phyloP scores from a whole-genome alignment of 352 stramenopile genomes.

The Globisporangium paroecandrum region DNA sequence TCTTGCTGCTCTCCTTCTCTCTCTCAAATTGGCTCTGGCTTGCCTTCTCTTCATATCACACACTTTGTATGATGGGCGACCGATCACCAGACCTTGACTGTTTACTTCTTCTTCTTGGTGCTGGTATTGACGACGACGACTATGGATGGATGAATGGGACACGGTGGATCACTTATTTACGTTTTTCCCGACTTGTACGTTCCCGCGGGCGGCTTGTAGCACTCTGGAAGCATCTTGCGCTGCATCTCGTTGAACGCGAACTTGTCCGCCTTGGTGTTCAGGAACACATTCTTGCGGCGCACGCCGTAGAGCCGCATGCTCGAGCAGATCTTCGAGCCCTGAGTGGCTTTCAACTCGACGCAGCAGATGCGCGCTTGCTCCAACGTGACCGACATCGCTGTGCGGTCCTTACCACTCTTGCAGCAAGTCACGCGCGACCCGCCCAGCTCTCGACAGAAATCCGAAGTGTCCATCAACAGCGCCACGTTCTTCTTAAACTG shows the following conservation, averaged over 20 bases:
- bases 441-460: conserved; percentile 85
- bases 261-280: conserved; percentile 82
- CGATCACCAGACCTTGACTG: neutral
- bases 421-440: conserved; percentile 94
- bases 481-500: conserved; percentile 84
- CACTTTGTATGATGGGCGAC: neutral
- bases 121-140: neutral
- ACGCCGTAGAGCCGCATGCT: conserved; percentile 79
- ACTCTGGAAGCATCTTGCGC: conserved; percentile 80
- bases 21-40: neutral
- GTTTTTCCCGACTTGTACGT: conserved; percentile 86
- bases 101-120: neutral
- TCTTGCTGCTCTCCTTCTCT: neutral
- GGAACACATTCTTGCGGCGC: conserved; percentile 75
- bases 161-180: conserved; percentile 17
- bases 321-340: conserved; percentile 51
- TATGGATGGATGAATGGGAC: neutral
- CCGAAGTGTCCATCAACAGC: conserved; percentile 75
- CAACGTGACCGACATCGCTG: conserved; percentile 96
- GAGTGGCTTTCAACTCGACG: conserved; percentile 50
- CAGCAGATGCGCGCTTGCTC: conserved; percentile 83
- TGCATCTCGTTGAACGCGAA: conserved; percentile 89
- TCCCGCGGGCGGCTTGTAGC: conserved; percentile 75
- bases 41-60: conserved; percentile 11
- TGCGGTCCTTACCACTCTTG: conserved; percentile 97